Conservation (phyloP, 2,329 filamentous ascomycete genomes). For the Aschersonia sp. region DNA sequence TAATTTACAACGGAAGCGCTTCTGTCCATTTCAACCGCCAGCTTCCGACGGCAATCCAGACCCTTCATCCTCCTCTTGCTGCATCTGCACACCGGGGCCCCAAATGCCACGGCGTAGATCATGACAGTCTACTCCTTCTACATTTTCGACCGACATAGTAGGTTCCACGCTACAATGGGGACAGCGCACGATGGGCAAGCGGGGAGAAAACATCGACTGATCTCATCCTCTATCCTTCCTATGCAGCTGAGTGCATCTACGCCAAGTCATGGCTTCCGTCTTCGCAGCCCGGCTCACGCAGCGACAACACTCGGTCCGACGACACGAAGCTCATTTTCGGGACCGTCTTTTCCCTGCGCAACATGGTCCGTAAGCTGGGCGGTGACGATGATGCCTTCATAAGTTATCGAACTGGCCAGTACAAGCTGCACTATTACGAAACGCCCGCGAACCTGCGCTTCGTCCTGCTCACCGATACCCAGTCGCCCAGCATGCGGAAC, state of each 20-base stretch:
- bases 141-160: constrained; percentile 98
- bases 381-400: constrained; percentile 92
- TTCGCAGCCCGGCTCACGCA: constrained; percentile 22
- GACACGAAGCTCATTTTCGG: constrained; percentile 97
- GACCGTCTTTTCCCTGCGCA: constrained; percentile 87
- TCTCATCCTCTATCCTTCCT: too few species aligned
- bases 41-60: neutral
- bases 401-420: constrained; percentile 81
- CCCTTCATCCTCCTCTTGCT: neutral
- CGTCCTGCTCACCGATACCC: constrained; percentile 88
- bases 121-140: constrained; percentile 98
- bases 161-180: constrained; percentile 11
- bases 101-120: constrained; percentile 9
- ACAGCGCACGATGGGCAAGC: neutral
- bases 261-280: constrained; percentile 63
- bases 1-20: too few species aligned
- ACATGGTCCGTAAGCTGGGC: constrained; percentile 92
- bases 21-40: too few species aligned
- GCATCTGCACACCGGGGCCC: neutral
- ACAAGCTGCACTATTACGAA: constrained; percentile 99
- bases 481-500: constrained; percentile 78
- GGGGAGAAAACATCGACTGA: too few species aligned
- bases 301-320: constrained; percentile 43
- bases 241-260: constrained; percentile 90
- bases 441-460: constrained; percentile 92